phyloP scores from a whole-genome alignment of 179 eudicot genomes.

The Beta corolliflora region DNA sequence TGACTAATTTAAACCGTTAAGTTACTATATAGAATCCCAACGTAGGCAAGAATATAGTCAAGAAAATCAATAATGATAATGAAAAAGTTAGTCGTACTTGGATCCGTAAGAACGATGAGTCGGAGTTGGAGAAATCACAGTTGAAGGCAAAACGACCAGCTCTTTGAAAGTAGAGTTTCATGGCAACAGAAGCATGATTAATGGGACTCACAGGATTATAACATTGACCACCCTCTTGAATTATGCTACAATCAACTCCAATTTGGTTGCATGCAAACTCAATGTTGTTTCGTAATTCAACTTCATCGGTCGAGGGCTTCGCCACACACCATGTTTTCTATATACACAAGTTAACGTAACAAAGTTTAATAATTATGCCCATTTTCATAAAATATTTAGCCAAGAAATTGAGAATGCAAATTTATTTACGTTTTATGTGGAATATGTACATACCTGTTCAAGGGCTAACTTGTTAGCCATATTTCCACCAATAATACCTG shows the following conservation, averaged over 20 bases:
- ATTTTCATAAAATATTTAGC: background rate
- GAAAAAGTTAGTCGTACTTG: constrained; percentile 9
- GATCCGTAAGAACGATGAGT: constrained; percentile 31
- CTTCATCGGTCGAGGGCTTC: constrained; percentile 27
- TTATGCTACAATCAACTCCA: constrained; percentile 23
- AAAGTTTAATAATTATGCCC: background rate
- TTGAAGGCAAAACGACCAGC: constrained; percentile 8
- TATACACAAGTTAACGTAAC: background rate
- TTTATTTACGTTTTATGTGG: background rate
- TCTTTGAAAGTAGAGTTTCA: constrained; percentile 40
- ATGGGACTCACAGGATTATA: constrained; percentile 15
- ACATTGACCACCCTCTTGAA: constrained; percentile 31
- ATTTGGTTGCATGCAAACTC: constrained; percentile 24
- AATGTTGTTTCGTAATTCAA: constrained; percentile 25
- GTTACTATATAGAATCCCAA: background rate
- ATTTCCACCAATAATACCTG: background rate
- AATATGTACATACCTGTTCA: background rate
- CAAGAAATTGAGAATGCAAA: no score
- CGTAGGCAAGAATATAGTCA: background rate
- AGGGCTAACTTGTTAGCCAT: background rate
- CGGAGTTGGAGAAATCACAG: constrained; percentile 34
- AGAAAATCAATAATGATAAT: no score
- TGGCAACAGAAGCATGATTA: constrained; percentile 45
- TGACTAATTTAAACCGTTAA: background rate
- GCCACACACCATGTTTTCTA: constrained; percentile 40